Base-by-base conservation (phyloP, 75 land plant genomes). In the Pinus tabuliformis region DNA sequence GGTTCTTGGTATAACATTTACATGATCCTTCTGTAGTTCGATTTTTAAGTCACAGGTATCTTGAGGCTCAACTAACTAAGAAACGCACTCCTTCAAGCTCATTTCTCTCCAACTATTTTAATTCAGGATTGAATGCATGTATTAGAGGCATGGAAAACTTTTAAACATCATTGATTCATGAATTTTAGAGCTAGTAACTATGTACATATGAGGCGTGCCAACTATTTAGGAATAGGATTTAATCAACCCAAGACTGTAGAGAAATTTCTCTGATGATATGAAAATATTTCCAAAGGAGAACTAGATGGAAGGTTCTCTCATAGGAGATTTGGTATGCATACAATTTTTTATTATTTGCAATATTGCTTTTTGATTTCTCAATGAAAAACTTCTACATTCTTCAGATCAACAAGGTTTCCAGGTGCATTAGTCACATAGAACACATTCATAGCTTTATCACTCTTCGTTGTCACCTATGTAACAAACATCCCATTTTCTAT, bases 401-500 rank as follows among this genome's bases (percentile, higher is more conserved):
- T 86, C 56, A 76, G 73, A 62, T 88, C 83, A 22, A 83, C 89
- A 3, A 88, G 88, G 58, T 78, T 78, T 21, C 96, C 93, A 3
- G 75, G 62, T 1, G 89, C 86, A 75, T 91, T 92, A 1, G 90
- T 88, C 26, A 94, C 94, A 26, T 94, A 89, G 81, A 94, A 94
- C 7, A 88, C 84, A 54, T 94, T 89, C 58, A 75, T 70, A 7
- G 92, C 92, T 63, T 62, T 83, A 6, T 83, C 86, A 7, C 64
- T 81, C 21, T 65, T 75, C 28, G 96, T 93, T 0, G 90, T 81
- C 59, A 93, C 86, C 74, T 93, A 74, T 57, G 96, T 89, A 45
- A 95, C 89, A 26, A 88, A 87, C 37, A 95, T 83, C 56, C 98
- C 98, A 63, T 95, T 86, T 73, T 95, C 98, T 15, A 96, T 87